These are phyloP conservation scores for Trametes polyzona DNA, from an alignment of 1,284 basidiomycete species.

Conservation along the genomic window DNA sequence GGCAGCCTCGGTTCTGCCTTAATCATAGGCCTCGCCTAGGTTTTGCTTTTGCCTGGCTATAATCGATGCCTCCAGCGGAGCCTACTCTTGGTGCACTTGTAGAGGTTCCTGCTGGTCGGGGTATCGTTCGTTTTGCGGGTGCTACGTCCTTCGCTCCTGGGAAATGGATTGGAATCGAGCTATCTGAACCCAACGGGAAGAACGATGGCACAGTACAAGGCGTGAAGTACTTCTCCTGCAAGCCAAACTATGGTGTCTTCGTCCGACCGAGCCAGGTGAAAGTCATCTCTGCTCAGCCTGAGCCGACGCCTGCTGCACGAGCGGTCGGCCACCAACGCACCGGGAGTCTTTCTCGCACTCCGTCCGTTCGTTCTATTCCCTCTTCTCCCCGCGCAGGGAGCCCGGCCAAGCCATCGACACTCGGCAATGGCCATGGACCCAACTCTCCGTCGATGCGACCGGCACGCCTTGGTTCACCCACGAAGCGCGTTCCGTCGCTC, in stretches of 20 bases:
- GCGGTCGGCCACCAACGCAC: conserved; percentile 45
- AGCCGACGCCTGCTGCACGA: conserved; percentile 34
- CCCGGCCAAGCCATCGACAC: conserved; percentile 40
- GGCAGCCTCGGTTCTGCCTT: not conserved
- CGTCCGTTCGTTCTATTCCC: conserved; percentile 41
- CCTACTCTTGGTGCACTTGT: conserved; percentile 65
- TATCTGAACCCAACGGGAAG: conserved; percentile 86
- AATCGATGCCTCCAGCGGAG: conserved; percentile 34
- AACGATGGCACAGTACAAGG: conserved; percentile 94
- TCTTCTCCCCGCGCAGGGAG: conserved; percentile 46
- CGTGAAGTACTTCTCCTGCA: conserved; percentile 84
- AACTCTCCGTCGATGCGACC: conserved; percentile 31
- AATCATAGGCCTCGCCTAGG: not conserved
- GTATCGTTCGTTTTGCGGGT: conserved; percentile 88
- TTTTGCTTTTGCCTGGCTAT: not conserved
- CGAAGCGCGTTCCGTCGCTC: conserved; percentile 45
- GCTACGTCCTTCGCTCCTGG: conserved; percentile 86
- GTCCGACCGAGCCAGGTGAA: conserved; percentile 89
- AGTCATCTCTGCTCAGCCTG: conserved; percentile 50
- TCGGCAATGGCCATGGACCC: conserved; percentile 14
- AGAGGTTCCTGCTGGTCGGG: conserved; percentile 77
- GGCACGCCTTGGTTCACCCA: conserved; percentile 41
- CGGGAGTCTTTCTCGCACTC: conserved; percentile 41
- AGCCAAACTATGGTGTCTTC: conserved; percentile 84
- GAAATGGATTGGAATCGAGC: conserved; percentile 94